These are phyloP conservation scores for Peronospora belbahrii DNA, from an alignment of 352 stramenopile genomes.

Conservation along the genomic window DNA sequence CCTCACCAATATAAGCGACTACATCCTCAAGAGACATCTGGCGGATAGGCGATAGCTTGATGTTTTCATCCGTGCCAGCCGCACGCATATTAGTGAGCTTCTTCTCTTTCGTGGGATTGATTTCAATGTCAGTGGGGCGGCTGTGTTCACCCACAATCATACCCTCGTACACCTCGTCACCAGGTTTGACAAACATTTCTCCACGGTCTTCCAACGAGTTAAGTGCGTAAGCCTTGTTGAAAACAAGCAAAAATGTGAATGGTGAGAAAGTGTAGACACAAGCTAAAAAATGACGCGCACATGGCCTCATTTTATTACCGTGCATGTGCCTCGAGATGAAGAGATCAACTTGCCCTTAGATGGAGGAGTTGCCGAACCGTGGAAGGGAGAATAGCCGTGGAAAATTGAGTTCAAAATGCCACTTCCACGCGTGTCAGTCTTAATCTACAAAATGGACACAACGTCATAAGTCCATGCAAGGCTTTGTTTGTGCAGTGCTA, in stretches of 20 bases:
- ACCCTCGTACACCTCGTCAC: slow-evolving; percentile 93
- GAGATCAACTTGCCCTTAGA: slow-evolving; percentile 84
- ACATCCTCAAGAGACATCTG: slow-evolving; percentile 95
- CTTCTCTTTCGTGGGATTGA: slow-evolving; percentile 98
- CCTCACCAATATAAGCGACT: slow-evolving; percentile 95
- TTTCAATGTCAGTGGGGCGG: slow-evolving; percentile 92
- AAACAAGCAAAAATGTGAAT: not conserved
- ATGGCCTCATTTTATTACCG: slow-evolving; percentile 23
- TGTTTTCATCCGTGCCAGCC: slow-evolving; percentile 92
- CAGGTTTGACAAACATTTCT: slow-evolving; percentile 93
- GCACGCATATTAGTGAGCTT: slow-evolving; percentile 96
- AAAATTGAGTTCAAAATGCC: slow-evolving; percentile 97
- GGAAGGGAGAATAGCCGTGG: slow-evolving; percentile 89
- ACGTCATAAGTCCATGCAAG: slow-evolving; percentile 5
- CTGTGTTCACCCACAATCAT: slow-evolving; percentile 98
- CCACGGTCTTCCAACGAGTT: slow-evolving; percentile 89
- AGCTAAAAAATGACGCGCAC: not conserved
- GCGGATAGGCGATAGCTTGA: slow-evolving; percentile 89
- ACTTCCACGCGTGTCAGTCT: slow-evolving; percentile 91
- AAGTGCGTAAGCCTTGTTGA: slow-evolving; percentile 85
- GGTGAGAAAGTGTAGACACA: not conserved
- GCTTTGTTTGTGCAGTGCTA: not conserved
- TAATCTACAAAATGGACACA: slow-evolving; percentile 64
- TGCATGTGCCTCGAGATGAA: slow-evolving; percentile 59
- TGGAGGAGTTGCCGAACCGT: slow-evolving; percentile 56